Base-by-base conservation (phyloP, 257 asterid genomes). In the Jacaranda copaia region DNA sequence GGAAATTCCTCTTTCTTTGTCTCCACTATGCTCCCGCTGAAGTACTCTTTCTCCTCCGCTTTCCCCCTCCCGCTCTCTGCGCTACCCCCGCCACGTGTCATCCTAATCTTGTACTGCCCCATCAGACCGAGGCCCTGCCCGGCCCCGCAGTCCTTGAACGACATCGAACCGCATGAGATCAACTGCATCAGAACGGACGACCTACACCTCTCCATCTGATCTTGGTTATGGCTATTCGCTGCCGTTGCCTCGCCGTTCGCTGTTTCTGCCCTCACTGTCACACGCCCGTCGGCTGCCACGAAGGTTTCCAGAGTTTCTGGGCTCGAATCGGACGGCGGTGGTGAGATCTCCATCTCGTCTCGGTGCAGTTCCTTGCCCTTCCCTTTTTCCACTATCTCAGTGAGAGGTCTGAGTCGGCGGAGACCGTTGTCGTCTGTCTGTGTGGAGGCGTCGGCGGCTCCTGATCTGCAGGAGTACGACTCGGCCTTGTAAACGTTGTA, bases 301-400 rank as follows among this genome's bases (percentile, higher is more conserved):
- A 94, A 60, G 8, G 89, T 85, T 36, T 88, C 96, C 2, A 94
- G 91, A 0, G 98, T 92, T 66, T 91, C 97, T 1, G 98, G 96
- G 72, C 98, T 92, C 6, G 98, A 94, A 59, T 92, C 96, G 5
- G 96, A 89, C 85, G 92, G 91, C 20, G 87, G 97, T 13, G 98
- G 96, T 10, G 73, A 60, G 58, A 76, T 82, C 82, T 78, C 86
- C 62, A 71, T 72, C 68, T 77, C 82, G 19, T 72, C 84, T 25
- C 75, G 66, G 42, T 70, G 62, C 70, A 16, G 19, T 39, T 64
- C 78, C 39, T 77, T 51, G n/a, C 42, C 6, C 20, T 87, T 79
- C 15, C 62, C 82, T 52, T 84, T 77, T 25, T 78, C 82, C 8
- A 13, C 80, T 82, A 72, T 81, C 35, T 82, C 88, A 59, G 38